Base-by-base conservation (phyloP, 805 yeast species). In the Candida alai region DNA sequence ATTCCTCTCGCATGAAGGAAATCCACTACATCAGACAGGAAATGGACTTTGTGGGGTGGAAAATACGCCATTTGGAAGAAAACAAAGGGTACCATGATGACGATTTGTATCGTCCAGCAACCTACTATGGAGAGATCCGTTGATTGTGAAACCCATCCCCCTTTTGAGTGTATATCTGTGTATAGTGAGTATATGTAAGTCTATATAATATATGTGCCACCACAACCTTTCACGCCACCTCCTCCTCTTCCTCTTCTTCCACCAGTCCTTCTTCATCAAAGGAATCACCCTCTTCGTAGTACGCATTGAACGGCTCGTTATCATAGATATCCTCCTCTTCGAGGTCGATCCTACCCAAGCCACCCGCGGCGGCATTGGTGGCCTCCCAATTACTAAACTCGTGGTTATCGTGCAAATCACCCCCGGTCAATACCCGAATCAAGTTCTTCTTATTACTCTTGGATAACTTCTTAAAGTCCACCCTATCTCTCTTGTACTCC, bases 371-470 rank as follows among this genome's bases (percentile, higher is more conserved):
- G 15, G 59, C 40, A 32, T 62, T 55, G 19, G 49, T 40, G 18
- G 55, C 52, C 42, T 65, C 71, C 73, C 73, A 66, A 20, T 56
- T 54, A 35, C 54, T 56, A 11, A 62, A 39, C 25, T 58, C 62
- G 19, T 51, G 43, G 22, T 54, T 39, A 34, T 47, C 49, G n/a
- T 49, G 44, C 35, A 62, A 40, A 42, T 63, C 74, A 2, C 78
- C 77, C 23, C 84, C 83, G 1, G 84, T 76, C 18, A 78, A 59
- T 1, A 75, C 73, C 36, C 82, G 56, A 19, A 78, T 76, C 40
- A 78, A 73, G 34, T 62, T 70, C 42, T 70, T 43, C 46, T 66
- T 72, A 39, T 60, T 57, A 34, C 67, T 72, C 34, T 69, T 70
- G 0, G 74, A 57, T 39, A 70, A 72, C 17, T 68, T 65, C 11